phyloP scores from a whole-genome alignment of 345 rosid genomes.

The Eucalyptus pauciflora region DNA sequence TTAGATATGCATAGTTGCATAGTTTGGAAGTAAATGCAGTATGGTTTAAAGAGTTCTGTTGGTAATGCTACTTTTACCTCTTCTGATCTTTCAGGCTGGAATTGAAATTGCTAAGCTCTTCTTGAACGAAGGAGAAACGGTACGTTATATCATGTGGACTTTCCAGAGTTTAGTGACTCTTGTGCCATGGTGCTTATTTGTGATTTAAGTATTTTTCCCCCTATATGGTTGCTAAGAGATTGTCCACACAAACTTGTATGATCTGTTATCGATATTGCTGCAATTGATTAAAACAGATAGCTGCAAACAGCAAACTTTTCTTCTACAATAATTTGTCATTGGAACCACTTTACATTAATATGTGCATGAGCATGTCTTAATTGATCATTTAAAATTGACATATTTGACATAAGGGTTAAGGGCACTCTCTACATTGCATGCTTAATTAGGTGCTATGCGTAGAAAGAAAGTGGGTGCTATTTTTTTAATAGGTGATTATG shows the following conservation, averaged over 20 bases:
- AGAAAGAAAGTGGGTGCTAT: not conserved
- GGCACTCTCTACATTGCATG: not conserved
- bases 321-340: not conserved
- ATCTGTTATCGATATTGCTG: not conserved
- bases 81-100: conserved; percentile 64
- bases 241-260: not conserved
- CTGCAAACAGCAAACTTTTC: not conserved
- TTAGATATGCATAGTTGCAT: not conserved
- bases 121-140: conserved; percentile 79
- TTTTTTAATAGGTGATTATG: not conserved
- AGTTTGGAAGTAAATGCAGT: not conserved
- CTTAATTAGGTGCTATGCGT: not conserved
- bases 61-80: not conserved
- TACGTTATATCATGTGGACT: conserved; percentile 8
- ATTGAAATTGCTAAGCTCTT: conserved; percentile 92
- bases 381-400: not conserved
- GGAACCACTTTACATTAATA: not conserved
- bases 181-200: not conserved
- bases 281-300: not conserved
- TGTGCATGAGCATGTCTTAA: not conserved
- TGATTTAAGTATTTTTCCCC: not conserved
- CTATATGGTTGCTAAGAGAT: not conserved
- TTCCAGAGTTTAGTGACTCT: not conserved
- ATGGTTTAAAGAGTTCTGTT: not conserved
- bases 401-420: not conserved